A percentile compares a stretch with the other conserved stretches of the same genome.
Evolutionary conservation across 768 basidiomycete species (phyloP).

Genomic region (Boletus rufocinnamomeus): DNA sequence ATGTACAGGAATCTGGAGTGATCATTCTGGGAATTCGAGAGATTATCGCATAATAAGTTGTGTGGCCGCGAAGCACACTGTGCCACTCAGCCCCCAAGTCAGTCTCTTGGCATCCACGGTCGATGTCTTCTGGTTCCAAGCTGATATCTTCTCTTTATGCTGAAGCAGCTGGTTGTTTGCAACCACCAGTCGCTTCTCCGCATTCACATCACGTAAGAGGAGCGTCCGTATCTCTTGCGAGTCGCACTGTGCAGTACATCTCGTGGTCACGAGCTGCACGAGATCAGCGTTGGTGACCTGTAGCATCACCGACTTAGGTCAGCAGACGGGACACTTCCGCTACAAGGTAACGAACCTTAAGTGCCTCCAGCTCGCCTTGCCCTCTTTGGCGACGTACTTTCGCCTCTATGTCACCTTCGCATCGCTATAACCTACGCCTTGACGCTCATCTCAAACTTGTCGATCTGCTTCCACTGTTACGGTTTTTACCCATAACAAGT

Average conservation of each 20-base stretch:
- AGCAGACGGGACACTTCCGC: not conserved
- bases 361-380: slow-evolving; percentile 84
- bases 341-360: slow-evolving; percentile 61
- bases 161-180: slow-evolving; percentile 80
- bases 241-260: slow-evolving; percentile 59
- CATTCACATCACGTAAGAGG: slow-evolving; percentile 71
- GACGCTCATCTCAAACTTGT: no score
- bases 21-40: no score
- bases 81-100: no score
- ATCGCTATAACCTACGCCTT: no score
- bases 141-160: slow-evolving; percentile 81
- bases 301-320: not conserved
- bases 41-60: no score
- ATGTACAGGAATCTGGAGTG: no score
- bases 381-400: no score
- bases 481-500: no score
- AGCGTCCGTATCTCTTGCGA: slow-evolving; percentile 72
- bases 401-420: no score
- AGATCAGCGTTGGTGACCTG: slow-evolving; percentile 78
- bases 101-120: slow-evolving; percentile 66
- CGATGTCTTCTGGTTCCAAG: slow-evolving; percentile 68
- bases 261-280: slow-evolving; percentile 64
- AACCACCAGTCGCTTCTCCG: slow-evolving; percentile 83
- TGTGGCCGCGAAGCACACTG: no score
- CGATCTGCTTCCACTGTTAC: no score